These are phyloP conservation scores for Aspergillus ruber DNA, from an alignment of 2,329 filamentous ascomycete genomes.

Conservation along the genomic window DNA sequence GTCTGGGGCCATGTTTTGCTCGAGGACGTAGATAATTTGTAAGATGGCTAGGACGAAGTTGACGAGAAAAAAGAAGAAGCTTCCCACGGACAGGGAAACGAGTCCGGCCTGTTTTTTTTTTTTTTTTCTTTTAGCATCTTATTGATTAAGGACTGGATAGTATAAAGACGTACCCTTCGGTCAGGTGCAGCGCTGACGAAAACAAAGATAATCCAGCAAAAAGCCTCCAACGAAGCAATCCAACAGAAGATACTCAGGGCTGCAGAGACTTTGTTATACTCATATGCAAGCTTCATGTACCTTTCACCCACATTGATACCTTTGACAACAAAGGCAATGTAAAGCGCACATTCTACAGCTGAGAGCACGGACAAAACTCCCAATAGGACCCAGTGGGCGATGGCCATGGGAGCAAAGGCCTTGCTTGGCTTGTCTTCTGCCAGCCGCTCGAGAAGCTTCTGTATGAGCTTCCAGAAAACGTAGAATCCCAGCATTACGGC, in stretches of 20 bases:
- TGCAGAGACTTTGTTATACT: conserved; percentile 4
- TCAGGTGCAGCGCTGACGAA: conserved; percentile 10
- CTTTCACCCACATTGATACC: not conserved
- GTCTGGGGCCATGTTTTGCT: not conserved
- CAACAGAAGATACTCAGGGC: conserved; percentile 12
- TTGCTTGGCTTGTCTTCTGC: conserved; percentile 7
- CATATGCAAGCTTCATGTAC: not conserved
- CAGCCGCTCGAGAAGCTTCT: conserved; percentile 12
- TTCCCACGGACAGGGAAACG: conserved; percentile 8
- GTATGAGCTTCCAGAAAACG: conserved; percentile 16
- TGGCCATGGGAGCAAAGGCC: conserved; percentile 6
- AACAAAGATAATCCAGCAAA: conserved; percentile 15
- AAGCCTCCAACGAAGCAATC: conserved; percentile 15
- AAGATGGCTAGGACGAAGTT: conserved; percentile 8
- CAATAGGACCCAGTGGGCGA: conserved; percentile 14
- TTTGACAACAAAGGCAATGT: conserved; percentile 6
- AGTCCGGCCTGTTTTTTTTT: conserved; percentile 8
- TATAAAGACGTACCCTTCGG: conserved; percentile 11
- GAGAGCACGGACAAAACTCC: conserved; percentile 6
- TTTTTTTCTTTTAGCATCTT: conserved; percentile 1
- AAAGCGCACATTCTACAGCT: conserved; percentile 10
- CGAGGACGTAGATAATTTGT: conserved; percentile 9
- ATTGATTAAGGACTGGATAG: not conserved
- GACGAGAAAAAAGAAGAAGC: conserved; percentile 14
- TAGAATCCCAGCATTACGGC: conserved; percentile 10